Base-by-base conservation (phyloP, 257 asterid genomes). In the Galeopsis tetrahit region DNA sequence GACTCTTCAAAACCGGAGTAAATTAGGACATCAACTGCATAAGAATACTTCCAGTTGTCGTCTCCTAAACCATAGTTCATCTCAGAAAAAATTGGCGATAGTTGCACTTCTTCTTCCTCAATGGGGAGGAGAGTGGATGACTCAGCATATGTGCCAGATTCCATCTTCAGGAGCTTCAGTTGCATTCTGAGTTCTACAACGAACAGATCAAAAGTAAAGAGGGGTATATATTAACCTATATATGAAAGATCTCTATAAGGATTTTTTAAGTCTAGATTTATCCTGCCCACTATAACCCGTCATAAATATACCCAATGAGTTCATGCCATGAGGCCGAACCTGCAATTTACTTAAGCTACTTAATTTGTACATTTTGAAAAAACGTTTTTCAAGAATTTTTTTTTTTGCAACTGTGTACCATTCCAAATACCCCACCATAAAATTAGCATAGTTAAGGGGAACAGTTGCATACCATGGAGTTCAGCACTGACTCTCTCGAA, bases 151-250 rank as follows among this genome's bases (percentile, higher is more conserved):
- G 81, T 17, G 77, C 83, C 87, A 0, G 97, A 82, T 79, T 92
- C 97, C 89, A 83, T 89, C 80, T 85, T 95, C 73, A 95, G 96
- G 74, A 88, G 96, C 79, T 83, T 87, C 81, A 95, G 82, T 73
- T 95, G 89, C 92, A 82, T 83, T n/a, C 97, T 81, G 57, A 95
- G 89, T 74, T 78, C 99, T 95, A 31, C 35, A 42, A 61, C 13
- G 21, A 65, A 66, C 76, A 61, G 66, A 68, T 8, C 34, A 53
- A 31, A 33, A 36, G 2, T 69, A 59, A 21, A 21, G 28, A 21
- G 28, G 28, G 28, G 28, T 21, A 0, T 21, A 21, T 21, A 21
- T 21, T 21, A 66, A 60, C 39, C 66, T 66, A 44, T 17, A 64
- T 53, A 11, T 42, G 9, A 70, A 38, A 49, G 13, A 1, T 21